Conservation (phyloP, 257 asterid species). For the Henckelia pumila region DNA sequence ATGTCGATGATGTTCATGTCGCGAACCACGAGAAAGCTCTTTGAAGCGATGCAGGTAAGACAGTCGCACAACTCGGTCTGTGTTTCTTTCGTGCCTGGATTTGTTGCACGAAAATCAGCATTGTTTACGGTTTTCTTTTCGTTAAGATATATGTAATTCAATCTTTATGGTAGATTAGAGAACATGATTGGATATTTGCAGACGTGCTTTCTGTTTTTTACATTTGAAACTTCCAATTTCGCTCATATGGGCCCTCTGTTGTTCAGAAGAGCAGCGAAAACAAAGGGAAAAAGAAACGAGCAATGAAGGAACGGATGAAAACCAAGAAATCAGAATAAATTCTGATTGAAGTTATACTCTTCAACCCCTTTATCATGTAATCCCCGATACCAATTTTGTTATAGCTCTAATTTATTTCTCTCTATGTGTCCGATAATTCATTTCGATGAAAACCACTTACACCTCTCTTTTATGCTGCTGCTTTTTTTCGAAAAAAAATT, state of each 20-base stretch:
- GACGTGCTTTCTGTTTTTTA: background rate
- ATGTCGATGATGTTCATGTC: slow-evolving; percentile 53
- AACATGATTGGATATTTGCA: no score
- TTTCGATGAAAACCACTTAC: no score
- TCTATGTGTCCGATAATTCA: no score
- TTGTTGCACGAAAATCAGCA: slow-evolving; percentile 6
- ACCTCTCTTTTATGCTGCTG: no score
- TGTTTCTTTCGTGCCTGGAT: background rate
- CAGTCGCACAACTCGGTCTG: background rate
- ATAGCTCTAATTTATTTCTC: no score
- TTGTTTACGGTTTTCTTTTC: background rate
- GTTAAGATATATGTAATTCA: background rate
- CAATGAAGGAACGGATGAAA: slow-evolving; percentile 46
- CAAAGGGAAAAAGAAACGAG: slow-evolving; percentile 33
- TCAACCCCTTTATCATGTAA: no score
- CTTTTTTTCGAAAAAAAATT: no score
- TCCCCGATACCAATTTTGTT: no score
- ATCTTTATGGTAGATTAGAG: no score
- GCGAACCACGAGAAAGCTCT: slow-evolving; percentile 56
- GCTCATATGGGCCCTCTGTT: slow-evolving; percentile 20
- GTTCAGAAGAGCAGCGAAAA: slow-evolving; percentile 55
- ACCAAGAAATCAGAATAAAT: slow-evolving; percentile 35
- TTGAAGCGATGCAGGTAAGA: slow-evolving; percentile 66
- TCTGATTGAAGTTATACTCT: background rate
- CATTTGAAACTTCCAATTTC: background rate